Conservation (phyloP, 176 grass and related monocot genomes). For the Hordeum vulgare region DNA sequence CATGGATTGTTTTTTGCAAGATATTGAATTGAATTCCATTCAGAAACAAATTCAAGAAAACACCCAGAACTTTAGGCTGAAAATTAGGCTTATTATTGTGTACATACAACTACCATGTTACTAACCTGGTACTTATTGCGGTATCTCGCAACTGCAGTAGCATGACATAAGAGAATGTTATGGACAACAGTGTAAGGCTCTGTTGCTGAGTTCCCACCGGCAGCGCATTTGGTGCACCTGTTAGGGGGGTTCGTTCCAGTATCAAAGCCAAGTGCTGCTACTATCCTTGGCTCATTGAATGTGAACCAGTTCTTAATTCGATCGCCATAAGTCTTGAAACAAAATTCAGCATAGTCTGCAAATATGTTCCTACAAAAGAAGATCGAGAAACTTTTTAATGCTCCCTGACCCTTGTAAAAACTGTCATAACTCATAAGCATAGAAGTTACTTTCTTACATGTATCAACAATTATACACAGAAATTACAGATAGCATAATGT, state of each 20-base stretch:
- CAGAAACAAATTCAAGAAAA: background rate
- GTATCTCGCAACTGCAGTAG: conserved; percentile 63
- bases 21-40: background rate
- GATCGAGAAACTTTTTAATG: background rate
- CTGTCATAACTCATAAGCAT: background rate
- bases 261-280: conserved; percentile 54
- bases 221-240: conserved; percentile 33
- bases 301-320: conserved; percentile 85
- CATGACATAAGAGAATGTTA: conserved; percentile 65
- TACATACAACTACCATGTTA: background rate
- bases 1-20: background rate
- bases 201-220: conserved; percentile 55
- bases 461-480: background rate
- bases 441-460: background rate
- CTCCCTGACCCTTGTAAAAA: background rate
- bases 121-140: conserved; percentile 57
- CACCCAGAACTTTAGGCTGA: background rate
- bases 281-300: conserved; percentile 71
- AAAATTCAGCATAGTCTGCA: conserved; percentile 62
- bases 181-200: conserved; percentile 71
- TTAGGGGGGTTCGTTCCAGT: conserved; percentile 35
- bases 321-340: conserved; percentile 72
- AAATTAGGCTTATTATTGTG: background rate
- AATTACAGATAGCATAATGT: background rate
- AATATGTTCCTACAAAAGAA: conserved; percentile 46